These are phyloP conservation scores for Vigna mungo DNA, from an alignment of 306 rosid species.

Conservation along the genomic window DNA sequence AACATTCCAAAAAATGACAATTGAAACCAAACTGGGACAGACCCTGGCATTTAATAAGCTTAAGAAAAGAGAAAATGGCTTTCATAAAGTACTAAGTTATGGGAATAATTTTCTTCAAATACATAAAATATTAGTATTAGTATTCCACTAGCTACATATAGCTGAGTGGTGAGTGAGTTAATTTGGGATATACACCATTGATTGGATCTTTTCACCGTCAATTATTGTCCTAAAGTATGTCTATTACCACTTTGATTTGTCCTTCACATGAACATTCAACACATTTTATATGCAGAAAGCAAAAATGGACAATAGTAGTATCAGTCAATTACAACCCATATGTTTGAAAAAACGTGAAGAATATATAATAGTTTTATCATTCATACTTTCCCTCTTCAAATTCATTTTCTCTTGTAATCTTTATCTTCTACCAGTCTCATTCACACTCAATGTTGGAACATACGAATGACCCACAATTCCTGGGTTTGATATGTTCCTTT, in stretches of 20 bases:
- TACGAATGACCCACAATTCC: too few relatives aligned
- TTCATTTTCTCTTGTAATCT: too few relatives aligned
- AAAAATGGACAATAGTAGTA: not conserved
- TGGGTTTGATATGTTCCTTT: too few relatives aligned
- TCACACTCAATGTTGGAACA: too few relatives aligned
- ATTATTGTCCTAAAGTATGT: constrained; percentile 48
- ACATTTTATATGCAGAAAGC: not conserved
- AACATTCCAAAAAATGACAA: constrained; percentile 37
- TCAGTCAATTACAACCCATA: not conserved
- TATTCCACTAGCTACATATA: constrained; percentile 2
- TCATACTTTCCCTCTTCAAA: too few relatives aligned
- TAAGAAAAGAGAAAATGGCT: constrained; percentile 15
- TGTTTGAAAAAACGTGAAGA: too few relatives aligned
- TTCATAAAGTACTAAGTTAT: constrained; percentile 18
- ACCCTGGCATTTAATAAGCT: constrained; percentile 12
- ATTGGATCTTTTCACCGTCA: constrained; percentile 22
- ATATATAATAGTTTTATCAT: too few relatives aligned
- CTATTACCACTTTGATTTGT: constrained; percentile 2
- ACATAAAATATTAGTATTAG: not conserved
- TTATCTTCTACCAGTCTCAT: too few relatives aligned
- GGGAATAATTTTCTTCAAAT: not conserved
- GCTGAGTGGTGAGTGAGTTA: not conserved
- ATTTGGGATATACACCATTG: constrained; percentile 5
- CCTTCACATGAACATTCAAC: not conserved
- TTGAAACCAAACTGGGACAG: constrained; percentile 30